A percentile compares a stretch with the other conserved stretches of the same genome.
These are phyloP conservation scores for Casuarina cunninghamiana DNA, from an alignment of 306 rosid genomes.

Conservation along the genomic window DNA sequence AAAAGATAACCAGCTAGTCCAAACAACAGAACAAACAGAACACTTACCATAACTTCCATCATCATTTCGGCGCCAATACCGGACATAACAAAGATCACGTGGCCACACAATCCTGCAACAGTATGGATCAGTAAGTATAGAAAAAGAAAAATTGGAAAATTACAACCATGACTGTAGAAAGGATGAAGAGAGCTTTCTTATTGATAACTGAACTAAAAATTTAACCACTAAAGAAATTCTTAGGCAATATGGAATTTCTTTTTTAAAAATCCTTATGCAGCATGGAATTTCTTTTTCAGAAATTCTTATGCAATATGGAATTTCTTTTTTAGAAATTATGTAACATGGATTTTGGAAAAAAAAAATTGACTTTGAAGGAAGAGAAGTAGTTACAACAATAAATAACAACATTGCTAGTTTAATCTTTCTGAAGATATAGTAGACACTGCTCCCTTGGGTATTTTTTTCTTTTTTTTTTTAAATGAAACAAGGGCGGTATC, in stretches of 20 bases:
- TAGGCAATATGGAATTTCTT: neutral
- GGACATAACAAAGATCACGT: conserved; percentile 98
- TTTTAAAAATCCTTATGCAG: no score
- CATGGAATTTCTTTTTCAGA: no score
- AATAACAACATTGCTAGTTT: neutral
- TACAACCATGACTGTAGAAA: neutral
- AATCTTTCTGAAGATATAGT: neutral
- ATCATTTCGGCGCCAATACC: conserved; percentile 99
- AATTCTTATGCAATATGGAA: neutral
- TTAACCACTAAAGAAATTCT: neutral
- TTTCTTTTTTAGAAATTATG: no score
- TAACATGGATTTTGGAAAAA: neutral
- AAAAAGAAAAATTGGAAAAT: conserved; percentile 6
- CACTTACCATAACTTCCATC: conserved; percentile 94
- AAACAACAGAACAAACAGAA: conserved; percentile 18
- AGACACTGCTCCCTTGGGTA: neutral
- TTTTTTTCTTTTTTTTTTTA: no score
- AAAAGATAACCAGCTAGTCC: conserved; percentile 10
- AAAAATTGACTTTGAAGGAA: neutral
- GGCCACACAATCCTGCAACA: conserved; percentile 93
- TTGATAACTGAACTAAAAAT: neutral
- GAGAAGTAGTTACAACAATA: neutral
- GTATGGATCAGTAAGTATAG: neutral
- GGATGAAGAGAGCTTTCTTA: neutral
- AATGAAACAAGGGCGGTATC: no score